These are phyloP conservation scores for Neurospora sp. DNA, from an alignment of 495 filamentous ascomycete genomes.

Conservation along the genomic window DNA sequence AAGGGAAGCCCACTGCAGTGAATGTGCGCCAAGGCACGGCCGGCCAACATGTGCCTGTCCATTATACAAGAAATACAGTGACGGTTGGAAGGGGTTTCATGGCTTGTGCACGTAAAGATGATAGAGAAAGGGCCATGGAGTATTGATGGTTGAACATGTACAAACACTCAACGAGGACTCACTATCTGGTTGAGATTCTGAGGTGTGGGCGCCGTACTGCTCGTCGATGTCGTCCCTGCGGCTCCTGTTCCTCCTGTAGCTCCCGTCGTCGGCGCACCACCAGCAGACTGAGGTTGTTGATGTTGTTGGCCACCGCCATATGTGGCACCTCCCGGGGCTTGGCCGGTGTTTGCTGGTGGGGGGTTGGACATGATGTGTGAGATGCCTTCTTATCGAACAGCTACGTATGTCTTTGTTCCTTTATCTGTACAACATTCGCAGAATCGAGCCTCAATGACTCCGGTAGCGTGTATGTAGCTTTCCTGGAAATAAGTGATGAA, in stretches of 20 bases:
- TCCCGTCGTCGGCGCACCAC: slow-evolving; percentile 7
- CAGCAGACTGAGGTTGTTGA: slow-evolving; percentile 17
- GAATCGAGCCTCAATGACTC: not conserved
- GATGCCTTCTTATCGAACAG: not conserved
- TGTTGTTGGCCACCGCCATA: slow-evolving; percentile 5
- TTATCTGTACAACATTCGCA: not conserved
- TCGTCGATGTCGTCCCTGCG: slow-evolving; percentile 19
- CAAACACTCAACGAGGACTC: slow-evolving; percentile 8
- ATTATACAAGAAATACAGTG: not conserved
- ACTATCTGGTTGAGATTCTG: slow-evolving; percentile 96
- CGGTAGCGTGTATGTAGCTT: not conserved
- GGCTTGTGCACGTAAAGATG: not conserved
- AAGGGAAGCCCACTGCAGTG: not conserved
- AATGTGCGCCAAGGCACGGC: not conserved
- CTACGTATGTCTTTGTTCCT: not conserved
- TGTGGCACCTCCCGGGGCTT: slow-evolving; percentile 7
- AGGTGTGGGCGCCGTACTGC: slow-evolving; percentile 49
- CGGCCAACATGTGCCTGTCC: not conserved
- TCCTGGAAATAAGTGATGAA: not conserved
- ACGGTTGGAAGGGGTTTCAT: not conserved
- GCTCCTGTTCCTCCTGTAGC: slow-evolving; percentile 7
- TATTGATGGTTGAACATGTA: too few relatives aligned
- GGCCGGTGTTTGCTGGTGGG: slow-evolving; percentile 3
- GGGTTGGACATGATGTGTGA: slow-evolving; percentile 14
- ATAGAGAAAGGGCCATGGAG: not conserved